These are phyloP conservation scores for Termitomyces sp. DNA, from an alignment of 1,284 basidiomycete species.

Conservation along the genomic window DNA sequence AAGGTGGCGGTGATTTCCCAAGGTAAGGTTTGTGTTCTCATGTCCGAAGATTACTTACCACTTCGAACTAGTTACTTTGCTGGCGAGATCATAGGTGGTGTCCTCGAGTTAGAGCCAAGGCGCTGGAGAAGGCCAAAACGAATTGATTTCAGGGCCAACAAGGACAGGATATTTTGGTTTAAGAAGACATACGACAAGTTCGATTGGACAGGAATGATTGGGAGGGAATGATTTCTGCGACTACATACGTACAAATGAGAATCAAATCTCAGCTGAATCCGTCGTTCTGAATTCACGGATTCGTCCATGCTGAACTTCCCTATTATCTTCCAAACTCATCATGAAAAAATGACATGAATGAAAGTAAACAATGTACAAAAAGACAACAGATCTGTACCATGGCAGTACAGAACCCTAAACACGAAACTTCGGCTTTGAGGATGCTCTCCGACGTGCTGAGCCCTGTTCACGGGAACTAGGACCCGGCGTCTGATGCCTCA, in stretches of 20 bases:
- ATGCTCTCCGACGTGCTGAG: neutral
- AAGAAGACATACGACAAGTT: constrained; percentile 65
- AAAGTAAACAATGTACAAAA: too few relatives aligned
- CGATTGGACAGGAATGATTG: constrained; percentile 78
- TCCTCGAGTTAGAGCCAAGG: constrained; percentile 85
- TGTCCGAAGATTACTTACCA: constrained; percentile 7
- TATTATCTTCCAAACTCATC: too few relatives aligned
- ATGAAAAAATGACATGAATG: too few relatives aligned
- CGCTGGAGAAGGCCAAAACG: constrained; percentile 79
- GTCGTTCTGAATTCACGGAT: too few relatives aligned
- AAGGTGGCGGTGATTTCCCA: constrained; percentile 85
- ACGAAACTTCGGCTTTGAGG: neutral
- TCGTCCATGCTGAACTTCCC: too few relatives aligned
- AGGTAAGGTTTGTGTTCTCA: constrained; percentile 42
- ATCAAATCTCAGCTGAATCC: too few relatives aligned
- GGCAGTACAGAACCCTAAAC: neutral
- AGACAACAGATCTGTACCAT: too few relatives aligned
- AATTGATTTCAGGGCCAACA: constrained; percentile 68
- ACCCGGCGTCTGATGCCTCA: constrained; percentile 3
- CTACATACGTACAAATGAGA: too few relatives aligned
- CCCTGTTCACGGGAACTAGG: neutral
- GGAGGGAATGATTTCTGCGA: too few relatives aligned
- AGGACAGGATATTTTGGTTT: constrained; percentile 65
- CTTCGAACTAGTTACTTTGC: constrained; percentile 75
- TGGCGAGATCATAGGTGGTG: constrained; percentile 89